Conservation (phyloP, 176 grass and related monocot genomes). For the Lolium perenne region DNA sequence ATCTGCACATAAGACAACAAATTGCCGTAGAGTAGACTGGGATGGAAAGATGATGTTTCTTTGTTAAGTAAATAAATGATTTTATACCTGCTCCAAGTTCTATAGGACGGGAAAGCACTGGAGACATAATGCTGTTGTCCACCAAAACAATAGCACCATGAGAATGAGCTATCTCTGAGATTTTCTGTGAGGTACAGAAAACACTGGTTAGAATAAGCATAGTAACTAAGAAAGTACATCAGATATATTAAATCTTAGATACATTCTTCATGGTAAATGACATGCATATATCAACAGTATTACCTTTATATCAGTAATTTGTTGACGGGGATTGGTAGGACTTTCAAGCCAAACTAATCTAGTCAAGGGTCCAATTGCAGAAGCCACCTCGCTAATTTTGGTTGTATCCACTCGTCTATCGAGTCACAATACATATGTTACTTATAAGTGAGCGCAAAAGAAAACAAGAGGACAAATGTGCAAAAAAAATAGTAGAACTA, state of each 20-base stretch:
- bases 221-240: neutral
- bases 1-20: constrained; percentile 58
- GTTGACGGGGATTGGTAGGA: constrained; percentile 94
- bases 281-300: constrained; percentile 9
- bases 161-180: constrained; percentile 86
- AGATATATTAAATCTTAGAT: constrained; percentile 6
- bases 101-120: constrained; percentile 81
- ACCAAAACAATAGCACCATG: constrained; percentile 84
- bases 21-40: neutral
- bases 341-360: constrained; percentile 96
- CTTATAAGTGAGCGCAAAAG: constrained; percentile 40
- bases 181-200: constrained; percentile 72
- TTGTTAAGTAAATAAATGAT: constrained; percentile 25
- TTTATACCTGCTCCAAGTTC: constrained; percentile 91
- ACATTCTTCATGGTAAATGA: neutral
- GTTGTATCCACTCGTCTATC: constrained; percentile 86
- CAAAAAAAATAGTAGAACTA: constrained; percentile 53
- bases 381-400: constrained; percentile 61
- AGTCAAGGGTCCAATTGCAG: constrained; percentile 71
- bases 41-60: constrained; percentile 1
- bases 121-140: constrained; percentile 99
- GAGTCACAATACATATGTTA: constrained; percentile 33
- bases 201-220: neutral
- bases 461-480: neutral
- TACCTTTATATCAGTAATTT: constrained; percentile 94